Base-by-base conservation (phyloP, 805 yeast species). In the Starmera dryadoides region DNA sequence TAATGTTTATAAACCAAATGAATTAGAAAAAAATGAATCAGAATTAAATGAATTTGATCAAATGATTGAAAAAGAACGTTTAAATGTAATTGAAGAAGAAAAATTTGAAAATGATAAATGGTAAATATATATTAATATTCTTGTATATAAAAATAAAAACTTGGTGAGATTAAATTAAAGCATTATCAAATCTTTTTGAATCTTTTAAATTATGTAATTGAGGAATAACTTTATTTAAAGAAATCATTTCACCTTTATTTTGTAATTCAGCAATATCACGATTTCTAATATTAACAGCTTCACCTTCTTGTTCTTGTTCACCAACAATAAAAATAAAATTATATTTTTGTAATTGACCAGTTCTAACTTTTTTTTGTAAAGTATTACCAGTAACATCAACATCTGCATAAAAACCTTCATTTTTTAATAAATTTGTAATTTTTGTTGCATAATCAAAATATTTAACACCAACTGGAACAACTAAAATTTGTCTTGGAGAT, bases 261-360 rank as follows among this genome's bases (percentile, higher is more conserved):
- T 93, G 98, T 67, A 86, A 80, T 60, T 83, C 91, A 58, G 79
- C 77, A 57, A 88, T 86, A 63, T 93, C 98, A 73, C 98, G 85
- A 72, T 88, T 87, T 77, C 99, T 87, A 51, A 93, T 84, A 62
- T 93, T 93, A 52, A 93, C 99, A 50, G 89, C 73, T 47, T 75
- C 64, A 51, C 79, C 76, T 47, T 68, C 68, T 71, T 83, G 76
- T 70, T 93, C 99, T 58, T 86, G 88, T 61, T 86, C 96, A 65
- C 99, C 99, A 49, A 93, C 98, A 62, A 88, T 85, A 65, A 91
- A 88, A 58, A 91, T 85, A 68, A 88, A 93, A 75, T 93, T 93
- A 71, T 88, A 93, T 66, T 85, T 88, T 69, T 82, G 80, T 59
- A 91, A 59, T 75, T 93, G 98, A 56, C 97, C 98, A 53, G 77